phyloP scores from a whole-genome alignment of 192 early-diverging fungal genomes.

The Dispira simplex region DNA sequence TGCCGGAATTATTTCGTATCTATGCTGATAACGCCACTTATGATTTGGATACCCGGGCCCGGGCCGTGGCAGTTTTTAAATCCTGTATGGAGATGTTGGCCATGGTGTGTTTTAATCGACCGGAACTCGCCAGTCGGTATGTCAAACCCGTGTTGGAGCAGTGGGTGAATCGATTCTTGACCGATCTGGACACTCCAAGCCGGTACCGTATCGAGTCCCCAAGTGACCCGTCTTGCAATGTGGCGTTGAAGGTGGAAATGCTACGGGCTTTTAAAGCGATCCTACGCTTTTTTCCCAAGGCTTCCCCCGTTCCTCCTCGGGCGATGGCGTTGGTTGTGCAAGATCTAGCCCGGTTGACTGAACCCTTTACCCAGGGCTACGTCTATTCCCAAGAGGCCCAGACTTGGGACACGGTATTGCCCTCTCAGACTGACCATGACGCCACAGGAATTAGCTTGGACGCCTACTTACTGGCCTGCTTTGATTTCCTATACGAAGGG shows the following conservation, averaged over 20 bases:
- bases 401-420: background rate
- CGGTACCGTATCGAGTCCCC: slow-evolving; percentile 9
- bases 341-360: background rate
- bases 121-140: slow-evolving; percentile 46
- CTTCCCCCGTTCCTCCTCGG: too few relatives aligned
- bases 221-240: slow-evolving; percentile 14
- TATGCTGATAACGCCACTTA: slow-evolving; percentile 39
- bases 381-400: background rate
- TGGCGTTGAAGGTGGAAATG: slow-evolving; percentile 26
- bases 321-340: background rate
- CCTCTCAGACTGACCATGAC: background rate
- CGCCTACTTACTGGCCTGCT: background rate
- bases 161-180: slow-evolving; percentile 61
- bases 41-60: slow-evolving; percentile 35
- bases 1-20: slow-evolving; percentile 76
- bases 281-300: slow-evolving; percentile 3
- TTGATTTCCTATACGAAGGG: slow-evolving; percentile 4
- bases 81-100: slow-evolving; percentile 75
- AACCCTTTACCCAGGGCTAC: slow-evolving; percentile 1
- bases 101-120: slow-evolving; percentile 63
- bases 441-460: background rate
- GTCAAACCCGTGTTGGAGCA: slow-evolving; percentile 57
- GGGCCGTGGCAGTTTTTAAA: slow-evolving; percentile 66
- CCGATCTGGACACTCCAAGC: slow-evolving; percentile 40
- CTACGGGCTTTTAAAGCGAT: slow-evolving; percentile 20